phyloP scores from a whole-genome alignment of 441 rosid species.

The Syzygium syzygioides region DNA sequence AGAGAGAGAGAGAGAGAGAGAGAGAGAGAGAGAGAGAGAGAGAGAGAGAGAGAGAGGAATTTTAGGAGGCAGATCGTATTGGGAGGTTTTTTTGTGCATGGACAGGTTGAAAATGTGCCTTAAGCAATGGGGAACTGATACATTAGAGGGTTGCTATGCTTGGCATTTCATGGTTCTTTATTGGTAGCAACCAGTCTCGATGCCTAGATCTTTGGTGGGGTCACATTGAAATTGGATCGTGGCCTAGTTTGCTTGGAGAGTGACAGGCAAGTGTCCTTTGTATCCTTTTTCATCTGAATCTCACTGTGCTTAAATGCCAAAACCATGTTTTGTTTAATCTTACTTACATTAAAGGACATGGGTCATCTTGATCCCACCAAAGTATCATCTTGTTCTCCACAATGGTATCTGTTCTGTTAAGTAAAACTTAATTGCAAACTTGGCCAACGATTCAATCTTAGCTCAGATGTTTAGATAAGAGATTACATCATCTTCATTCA shows the following conservation, averaged over 20 bases:
- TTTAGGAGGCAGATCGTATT: not conserved
- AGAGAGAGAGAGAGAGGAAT: not conserved
- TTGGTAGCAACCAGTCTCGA: not conserved
- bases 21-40: not conserved
- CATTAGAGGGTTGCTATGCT: not conserved
- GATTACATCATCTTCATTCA: not conserved
- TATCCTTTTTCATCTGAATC: not conserved
- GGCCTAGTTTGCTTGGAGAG: not conserved
- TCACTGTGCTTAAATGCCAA: not conserved
- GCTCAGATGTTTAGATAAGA: not conserved
- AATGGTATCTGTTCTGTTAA: not conserved
- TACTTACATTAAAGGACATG: not conserved
- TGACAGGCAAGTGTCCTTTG: not conserved
- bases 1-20: not conserved
- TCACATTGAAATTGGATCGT: not conserved
- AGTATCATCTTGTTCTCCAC: not conserved
- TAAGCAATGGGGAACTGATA: not conserved
- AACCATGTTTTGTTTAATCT: not conserved
- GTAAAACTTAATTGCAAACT: not conserved
- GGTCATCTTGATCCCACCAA: not conserved
- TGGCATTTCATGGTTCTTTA: not conserved
- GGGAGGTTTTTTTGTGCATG: not conserved
- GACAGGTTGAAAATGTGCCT: not conserved
- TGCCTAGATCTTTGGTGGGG: not conserved
- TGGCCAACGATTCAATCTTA: not conserved